A percentile compares a stretch with the other conserved stretches of the same genome.
Evolutionary conservation across 176 grass and related monocot species (phyloP).

Genomic region (Musa itinerans): DNA sequence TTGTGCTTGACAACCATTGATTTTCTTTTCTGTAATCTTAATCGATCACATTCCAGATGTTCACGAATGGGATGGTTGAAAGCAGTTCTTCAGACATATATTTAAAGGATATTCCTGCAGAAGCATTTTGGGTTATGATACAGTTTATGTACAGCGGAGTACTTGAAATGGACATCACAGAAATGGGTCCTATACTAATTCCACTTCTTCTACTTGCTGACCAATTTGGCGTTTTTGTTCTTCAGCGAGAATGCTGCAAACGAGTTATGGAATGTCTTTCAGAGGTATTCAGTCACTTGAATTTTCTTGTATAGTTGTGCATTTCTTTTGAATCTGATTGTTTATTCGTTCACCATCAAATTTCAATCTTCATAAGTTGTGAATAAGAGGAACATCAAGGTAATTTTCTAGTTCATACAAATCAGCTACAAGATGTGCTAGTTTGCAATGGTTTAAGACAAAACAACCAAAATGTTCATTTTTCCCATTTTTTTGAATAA

Average conservation of each 20-base stretch:
- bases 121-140: conserved; percentile 67
- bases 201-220: conserved; percentile 71
- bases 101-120: conserved; percentile 51
- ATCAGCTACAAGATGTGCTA: not conserved
- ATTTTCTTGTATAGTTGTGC: not conserved
- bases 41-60: conserved; percentile 53
- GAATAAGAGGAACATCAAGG: not conserved
- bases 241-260: conserved; percentile 88
- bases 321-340: not conserved
- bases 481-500: not conserved
- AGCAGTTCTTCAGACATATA: conserved; percentile 52
- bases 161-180: conserved; percentile 39
- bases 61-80: conserved; percentile 96
- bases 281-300: conserved; percentile 37
- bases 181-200: conserved; percentile 41
- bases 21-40: not conserved
- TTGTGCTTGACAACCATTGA: not conserved
- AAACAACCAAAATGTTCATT: not conserved
- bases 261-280: conserved; percentile 64
- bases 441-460: not conserved
- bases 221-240: conserved; percentile 61
- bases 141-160: conserved; percentile 75
- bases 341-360: conserved; percentile 3
- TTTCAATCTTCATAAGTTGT: not conserved
- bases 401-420: conserved; percentile 11